Evolutionary conservation across 2,329 filamentous ascomycete genomes (phyloP).

Genomic region (Capronia coronata): DNA sequence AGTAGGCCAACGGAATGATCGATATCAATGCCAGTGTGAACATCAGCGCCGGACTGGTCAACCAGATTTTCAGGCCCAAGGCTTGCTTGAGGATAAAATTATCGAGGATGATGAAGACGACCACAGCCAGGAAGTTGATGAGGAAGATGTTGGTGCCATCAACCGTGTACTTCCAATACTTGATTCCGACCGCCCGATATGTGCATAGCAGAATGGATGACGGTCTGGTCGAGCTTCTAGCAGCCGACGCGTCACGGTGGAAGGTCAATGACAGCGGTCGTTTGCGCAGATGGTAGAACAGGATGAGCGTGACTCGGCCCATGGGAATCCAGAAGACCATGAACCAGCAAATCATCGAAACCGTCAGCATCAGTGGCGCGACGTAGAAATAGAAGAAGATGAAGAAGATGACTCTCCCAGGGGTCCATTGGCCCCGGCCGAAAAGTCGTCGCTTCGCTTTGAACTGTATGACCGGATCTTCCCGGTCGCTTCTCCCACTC

Average conservation of each 20-base stretch:
- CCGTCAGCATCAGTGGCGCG: slow-evolving; percentile 75
- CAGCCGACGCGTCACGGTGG: slow-evolving; percentile 73
- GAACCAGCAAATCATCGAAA: slow-evolving; percentile 88
- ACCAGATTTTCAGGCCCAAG: slow-evolving; percentile 61
- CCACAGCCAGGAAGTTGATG: slow-evolving; percentile 90
- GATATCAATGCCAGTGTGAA: slow-evolving; percentile 80
- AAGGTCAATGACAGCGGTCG: slow-evolving; percentile 91
- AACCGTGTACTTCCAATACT: slow-evolving; percentile 99
- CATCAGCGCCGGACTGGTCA: slow-evolving; percentile 79
- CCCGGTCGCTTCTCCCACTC: slow-evolving; percentile 47
- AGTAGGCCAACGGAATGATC: slow-evolving; percentile 94
- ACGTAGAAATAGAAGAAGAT: slow-evolving; percentile 91
- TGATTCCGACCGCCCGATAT: slow-evolving; percentile 85
- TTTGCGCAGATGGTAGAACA: slow-evolving; percentile 84
- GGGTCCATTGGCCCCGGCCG: slow-evolving; percentile 90
- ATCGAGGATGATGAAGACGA: slow-evolving; percentile 91
- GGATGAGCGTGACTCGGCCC: slow-evolving; percentile 85
- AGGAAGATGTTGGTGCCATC: slow-evolving; percentile 99
- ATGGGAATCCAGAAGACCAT: slow-evolving; percentile 97
- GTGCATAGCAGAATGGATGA: slow-evolving; percentile 91
- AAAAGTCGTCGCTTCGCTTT: slow-evolving; percentile 77
- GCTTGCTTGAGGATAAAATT: slow-evolving; percentile 69
- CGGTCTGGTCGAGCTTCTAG: slow-evolving; percentile 62
- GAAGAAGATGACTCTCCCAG: slow-evolving; percentile 93
- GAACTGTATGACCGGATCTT: slow-evolving; percentile 35